Evolutionary conservation across 2,329 filamentous ascomycete genomes (phyloP).

Genomic region (Rhynchosporium graminicola): DNA sequence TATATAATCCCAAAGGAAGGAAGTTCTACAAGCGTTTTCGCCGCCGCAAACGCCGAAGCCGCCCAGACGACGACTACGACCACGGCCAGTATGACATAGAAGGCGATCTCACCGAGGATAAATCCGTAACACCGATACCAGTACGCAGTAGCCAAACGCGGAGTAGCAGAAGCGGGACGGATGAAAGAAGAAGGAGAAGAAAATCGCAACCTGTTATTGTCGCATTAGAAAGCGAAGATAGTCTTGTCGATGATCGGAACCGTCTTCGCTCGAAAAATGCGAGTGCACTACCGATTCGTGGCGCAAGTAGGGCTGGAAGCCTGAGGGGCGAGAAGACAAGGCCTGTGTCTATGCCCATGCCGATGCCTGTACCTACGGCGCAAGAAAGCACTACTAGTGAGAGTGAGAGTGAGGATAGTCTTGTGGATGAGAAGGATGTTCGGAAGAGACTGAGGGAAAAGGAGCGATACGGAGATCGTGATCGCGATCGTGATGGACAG

Average conservation of each 20-base stretch:
- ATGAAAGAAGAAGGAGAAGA: background rate
- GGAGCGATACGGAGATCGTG: slow-evolving; percentile 4
- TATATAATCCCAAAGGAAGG: slow-evolving; percentile 9
- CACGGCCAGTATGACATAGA: slow-evolving; percentile 18
- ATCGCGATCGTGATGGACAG: background rate
- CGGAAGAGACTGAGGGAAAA: slow-evolving; percentile 2
- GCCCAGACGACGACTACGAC: slow-evolving; percentile 11
- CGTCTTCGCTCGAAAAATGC: background rate
- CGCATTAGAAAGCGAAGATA: background rate
- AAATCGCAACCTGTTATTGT: background rate
- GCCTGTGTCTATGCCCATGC: background rate
- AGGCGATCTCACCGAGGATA: slow-evolving; percentile 12
- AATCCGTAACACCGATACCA: background rate
- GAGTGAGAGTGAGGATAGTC: slow-evolving; percentile 9
- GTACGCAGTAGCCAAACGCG: slow-evolving; percentile 11
- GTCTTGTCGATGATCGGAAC: background rate
- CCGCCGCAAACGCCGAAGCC: slow-evolving; percentile 14
- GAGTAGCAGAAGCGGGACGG: slow-evolving; percentile 10
- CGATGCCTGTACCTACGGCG: background rate
- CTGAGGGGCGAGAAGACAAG: slow-evolving; percentile 5
- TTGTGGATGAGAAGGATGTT: slow-evolving; percentile 16
- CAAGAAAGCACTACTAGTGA: background rate
- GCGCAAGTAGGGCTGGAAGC: background rate
- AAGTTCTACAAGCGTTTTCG: slow-evolving; percentile 21
- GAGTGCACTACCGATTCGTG: background rate